Evolutionary conservation across 345 rosid species (phyloP).

Genomic region (Eucalyptus sp.): DNA sequence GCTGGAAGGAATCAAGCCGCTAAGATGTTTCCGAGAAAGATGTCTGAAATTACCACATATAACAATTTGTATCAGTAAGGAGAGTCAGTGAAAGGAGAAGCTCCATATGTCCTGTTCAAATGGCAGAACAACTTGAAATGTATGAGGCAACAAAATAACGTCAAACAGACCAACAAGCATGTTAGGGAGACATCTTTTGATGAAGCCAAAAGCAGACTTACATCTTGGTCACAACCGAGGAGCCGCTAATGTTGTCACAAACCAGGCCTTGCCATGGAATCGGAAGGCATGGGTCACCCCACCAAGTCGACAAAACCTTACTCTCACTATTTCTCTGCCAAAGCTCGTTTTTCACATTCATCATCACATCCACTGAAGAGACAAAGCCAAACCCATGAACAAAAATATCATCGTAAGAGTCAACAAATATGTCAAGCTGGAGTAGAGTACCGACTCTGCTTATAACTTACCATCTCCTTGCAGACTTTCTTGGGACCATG

Average conservation of each 20-base stretch:
- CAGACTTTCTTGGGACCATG: slow-evolving; percentile 15
- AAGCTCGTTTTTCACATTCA: slow-evolving; percentile 18
- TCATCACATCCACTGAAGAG: slow-evolving; percentile 23
- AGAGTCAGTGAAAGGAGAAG: not conserved
- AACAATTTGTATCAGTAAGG: not conserved
- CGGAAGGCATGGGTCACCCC: slow-evolving; percentile 69
- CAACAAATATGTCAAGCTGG: not conserved
- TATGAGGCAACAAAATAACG: not conserved
- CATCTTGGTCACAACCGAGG: slow-evolving; percentile 25
- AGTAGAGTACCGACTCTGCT: not conserved
- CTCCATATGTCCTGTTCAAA: not conserved
- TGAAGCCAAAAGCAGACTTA: slow-evolving; percentile 11
- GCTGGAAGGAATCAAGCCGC: slow-evolving; percentile 23
- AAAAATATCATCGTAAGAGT: not conserved
- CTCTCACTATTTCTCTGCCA: slow-evolving; percentile 7
- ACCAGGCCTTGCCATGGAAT: slow-evolving; percentile 35
- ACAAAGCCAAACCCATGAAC: not conserved
- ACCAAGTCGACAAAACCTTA: slow-evolving; percentile 27
- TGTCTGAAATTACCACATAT: slow-evolving; percentile 18
- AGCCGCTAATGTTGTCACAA: slow-evolving; percentile 17
- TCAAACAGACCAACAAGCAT: not conserved
- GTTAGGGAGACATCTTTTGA: not conserved
- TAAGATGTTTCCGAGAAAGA: slow-evolving; percentile 21
- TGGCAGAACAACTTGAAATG: not conserved
- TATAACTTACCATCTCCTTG: slow-evolving; percentile 26